Evolutionary conservation across 1,139 yeast species (phyloP).

Genomic region (Tardiomyces blankii): DNA sequence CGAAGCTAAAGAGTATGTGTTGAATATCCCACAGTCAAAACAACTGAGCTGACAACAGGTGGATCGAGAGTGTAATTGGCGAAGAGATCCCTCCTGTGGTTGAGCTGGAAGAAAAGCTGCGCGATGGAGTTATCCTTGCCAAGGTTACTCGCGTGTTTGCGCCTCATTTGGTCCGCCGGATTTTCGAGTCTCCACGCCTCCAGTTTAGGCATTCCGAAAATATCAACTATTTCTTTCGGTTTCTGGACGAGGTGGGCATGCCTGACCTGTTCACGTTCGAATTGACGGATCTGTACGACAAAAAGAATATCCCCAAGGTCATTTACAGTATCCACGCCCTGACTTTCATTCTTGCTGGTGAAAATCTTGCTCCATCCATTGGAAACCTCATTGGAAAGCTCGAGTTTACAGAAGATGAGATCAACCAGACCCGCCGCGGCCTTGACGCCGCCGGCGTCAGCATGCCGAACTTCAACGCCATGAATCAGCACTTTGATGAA

Average conservation of each 20-base stretch:
- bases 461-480: conserved; percentile 32
- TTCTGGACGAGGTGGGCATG: conserved; percentile 58
- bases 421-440: conserved; percentile 55
- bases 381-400: conserved; percentile 52
- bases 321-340: conserved; percentile 89
- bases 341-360: conserved; percentile 53
- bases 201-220: conserved; percentile 92
- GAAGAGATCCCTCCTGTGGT: conserved; percentile 41
- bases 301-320: conserved; percentile 87
- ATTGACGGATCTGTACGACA: conserved; percentile 84
- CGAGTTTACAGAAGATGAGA: conserved; percentile 55
- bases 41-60: conserved; percentile 17
- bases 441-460: conserved; percentile 36
- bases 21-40: conserved; percentile 23
- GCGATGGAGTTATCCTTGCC: conserved; percentile 82
- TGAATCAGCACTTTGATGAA: conserved; percentile 25
- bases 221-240: conserved; percentile 70
- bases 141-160: conserved; percentile 62
- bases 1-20: conserved; percentile 52
- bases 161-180: conserved; percentile 48
- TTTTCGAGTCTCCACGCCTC: conserved; percentile 48
- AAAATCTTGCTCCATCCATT: conserved; percentile 48
- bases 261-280: conserved; percentile 85
- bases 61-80: conserved; percentile 54
- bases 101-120: conserved; percentile 50